Conservation (phyloP, 2,329 filamentous ascomycete species). For the Juglanconis oblonga region DNA sequence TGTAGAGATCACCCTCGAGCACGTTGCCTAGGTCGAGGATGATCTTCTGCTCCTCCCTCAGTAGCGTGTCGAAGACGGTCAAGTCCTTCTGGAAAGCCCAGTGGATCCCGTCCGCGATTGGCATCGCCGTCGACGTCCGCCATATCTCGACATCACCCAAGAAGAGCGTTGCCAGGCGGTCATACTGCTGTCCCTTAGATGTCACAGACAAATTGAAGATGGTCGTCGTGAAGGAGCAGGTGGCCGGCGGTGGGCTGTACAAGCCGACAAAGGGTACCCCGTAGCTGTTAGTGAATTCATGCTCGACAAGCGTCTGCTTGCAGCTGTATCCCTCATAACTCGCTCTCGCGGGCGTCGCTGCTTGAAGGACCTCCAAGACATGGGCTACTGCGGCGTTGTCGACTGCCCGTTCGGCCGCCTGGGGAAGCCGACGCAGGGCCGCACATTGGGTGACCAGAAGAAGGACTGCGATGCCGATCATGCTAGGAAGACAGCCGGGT, state of each 20-base stretch:
- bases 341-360: conserved; percentile 23
- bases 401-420: background rate
- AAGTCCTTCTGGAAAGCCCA: conserved; percentile 59
- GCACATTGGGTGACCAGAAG: background rate
- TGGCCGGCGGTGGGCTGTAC: conserved; percentile 23
- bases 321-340: conserved; percentile 22
- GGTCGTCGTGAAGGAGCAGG: conserved; percentile 27
- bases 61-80: conserved; percentile 52
- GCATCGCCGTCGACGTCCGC: conserved; percentile 63
- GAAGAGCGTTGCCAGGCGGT: conserved; percentile 58
- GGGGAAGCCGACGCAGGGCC: background rate
- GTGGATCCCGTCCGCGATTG: conserved; percentile 53
- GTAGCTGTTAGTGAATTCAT: conserved; percentile 28
- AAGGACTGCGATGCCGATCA: background rate
- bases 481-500: too few relatives aligned
- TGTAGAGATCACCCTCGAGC: conserved; percentile 53
- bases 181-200: conserved; percentile 58
- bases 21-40: conserved; percentile 63
- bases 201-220: conserved; percentile 59
- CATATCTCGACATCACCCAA: conserved; percentile 63
- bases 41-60: conserved; percentile 52
- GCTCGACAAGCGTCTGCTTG: conserved; percentile 22
- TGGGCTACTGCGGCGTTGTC: background rate
- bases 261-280: conserved; percentile 25
- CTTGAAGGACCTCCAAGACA: conserved; percentile 27